These are phyloP conservation scores for Termitomyces sp. DNA, from an alignment of 768 basidiomycete genomes.

Conservation along the genomic window DNA sequence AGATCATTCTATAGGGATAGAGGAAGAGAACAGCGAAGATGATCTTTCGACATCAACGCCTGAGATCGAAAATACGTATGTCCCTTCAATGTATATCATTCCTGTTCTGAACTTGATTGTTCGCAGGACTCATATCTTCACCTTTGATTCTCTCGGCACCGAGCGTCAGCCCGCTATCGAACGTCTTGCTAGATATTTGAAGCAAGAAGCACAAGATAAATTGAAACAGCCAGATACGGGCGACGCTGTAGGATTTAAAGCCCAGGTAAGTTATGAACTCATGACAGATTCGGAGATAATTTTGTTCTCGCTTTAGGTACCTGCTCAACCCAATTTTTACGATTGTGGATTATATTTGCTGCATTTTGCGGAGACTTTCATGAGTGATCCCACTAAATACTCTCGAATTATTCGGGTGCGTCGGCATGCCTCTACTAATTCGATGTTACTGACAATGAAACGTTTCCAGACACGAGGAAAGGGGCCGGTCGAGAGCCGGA, in stretches of 20 bases:
- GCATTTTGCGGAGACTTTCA: constrained; percentile 79
- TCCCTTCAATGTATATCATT: background rate
- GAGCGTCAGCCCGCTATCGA: constrained; percentile 65
- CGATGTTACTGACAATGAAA: background rate
- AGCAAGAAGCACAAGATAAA: constrained; percentile 77
- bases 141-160: constrained; percentile 83
- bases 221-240: constrained; percentile 33
- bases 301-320: constrained; percentile 54
- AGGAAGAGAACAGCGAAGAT: constrained; percentile 1
- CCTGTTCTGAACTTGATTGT: constrained; percentile 1
- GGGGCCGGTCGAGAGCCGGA: constrained; percentile 24
- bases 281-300: background rate
- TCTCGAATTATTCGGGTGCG: constrained; percentile 46
- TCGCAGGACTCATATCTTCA: constrained; percentile 75
- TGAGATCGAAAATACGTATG: constrained; percentile 1
- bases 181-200: constrained; percentile 64
- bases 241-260: constrained; percentile 44
- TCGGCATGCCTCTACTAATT: background rate
- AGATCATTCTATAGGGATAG: background rate
- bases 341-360: constrained; percentile 94
- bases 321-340: constrained; percentile 82
- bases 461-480: constrained; percentile 22
- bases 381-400: constrained; percentile 55
- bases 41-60: background rate
- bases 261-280: constrained; percentile 37